Base-by-base conservation (phyloP, 371 early-diverging fungal genomes). In the Rhizomucor miehei region DNA sequence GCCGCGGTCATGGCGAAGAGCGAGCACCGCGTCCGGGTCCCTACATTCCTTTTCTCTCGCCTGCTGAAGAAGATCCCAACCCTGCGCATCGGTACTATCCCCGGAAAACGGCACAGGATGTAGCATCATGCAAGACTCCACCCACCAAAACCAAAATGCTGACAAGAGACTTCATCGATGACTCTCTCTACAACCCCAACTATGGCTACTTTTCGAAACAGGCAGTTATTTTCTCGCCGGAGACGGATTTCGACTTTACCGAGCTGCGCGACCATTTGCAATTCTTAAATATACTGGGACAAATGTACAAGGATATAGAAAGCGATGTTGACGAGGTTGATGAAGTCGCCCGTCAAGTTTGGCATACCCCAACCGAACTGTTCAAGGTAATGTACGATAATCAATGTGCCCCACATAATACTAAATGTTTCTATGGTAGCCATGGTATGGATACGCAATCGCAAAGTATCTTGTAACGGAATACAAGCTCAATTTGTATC, bases 151-250 rank as follows among this genome's bases (percentile, higher is more conserved):
- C 75, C 35, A 81, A 80, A 51, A 91, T 90, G 90, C 75, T 91
- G 12, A 77, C 83, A 5, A 79, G 98, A 17, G 95, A 97, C 60
- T 97, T 94, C 65, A 95, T 98, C 54, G 87, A 96, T 68, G 88
- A 96, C 65, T 85, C 93, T n/a, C 84, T 98, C 6, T 98, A 97
- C 75, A 91, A 97, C 65, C 94, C 95, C 1, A 62, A 87, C 57
- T 97, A 97, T 65, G 99, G 99, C 1, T 98, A 97, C 75, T 98
- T 97, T 70, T 91, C 93, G 5, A 92, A 92, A 60, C 90, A 94
- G 55, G 97, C 96, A 16, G 80, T 86, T n/a, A 92, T 94, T 21
- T 89, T 90, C 57, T 88, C 90, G 4, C 84, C 87, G 1, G 86
- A 85, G 43, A 79, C 81, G 43, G 82, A 85, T 36, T 91, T 95